These are phyloP conservation scores for Rhizophagus sp. DNA, from an alignment of 192 early-diverging fungal species.

Conservation along the genomic window DNA sequence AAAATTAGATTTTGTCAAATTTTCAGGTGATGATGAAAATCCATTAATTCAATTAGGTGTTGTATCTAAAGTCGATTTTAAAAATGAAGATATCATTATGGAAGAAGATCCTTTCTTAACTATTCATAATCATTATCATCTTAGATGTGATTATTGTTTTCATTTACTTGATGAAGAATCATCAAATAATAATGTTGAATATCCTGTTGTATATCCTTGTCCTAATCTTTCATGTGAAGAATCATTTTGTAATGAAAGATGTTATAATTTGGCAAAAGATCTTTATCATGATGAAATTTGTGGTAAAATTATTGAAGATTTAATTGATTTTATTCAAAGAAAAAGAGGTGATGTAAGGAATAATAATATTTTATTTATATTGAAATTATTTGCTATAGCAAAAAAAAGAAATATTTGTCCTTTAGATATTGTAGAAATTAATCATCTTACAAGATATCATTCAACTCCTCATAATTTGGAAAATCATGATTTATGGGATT, in stretches of 20 bases:
- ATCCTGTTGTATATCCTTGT: conserved; percentile 3
- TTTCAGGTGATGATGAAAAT: not conserved
- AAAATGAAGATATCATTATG: not conserved
- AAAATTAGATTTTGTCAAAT: not conserved
- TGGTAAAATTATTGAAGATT: conserved; percentile 10
- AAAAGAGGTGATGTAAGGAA: not conserved
- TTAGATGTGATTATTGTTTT: conserved; percentile 19
- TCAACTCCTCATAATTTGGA: not conserved
- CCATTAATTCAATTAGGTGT: conserved; percentile 3
- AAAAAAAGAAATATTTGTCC: conserved; percentile 5
- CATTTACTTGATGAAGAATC: not conserved
- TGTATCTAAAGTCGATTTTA: not conserved
- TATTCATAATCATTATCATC: conserved; percentile 12
- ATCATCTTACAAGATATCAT: conserved; percentile 8
- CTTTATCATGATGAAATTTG: conserved; percentile 19
- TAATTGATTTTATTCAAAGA: conserved; percentile 14
- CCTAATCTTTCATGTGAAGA: conserved; percentile 13
- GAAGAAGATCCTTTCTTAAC: conserved; percentile 26
- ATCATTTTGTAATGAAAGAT: conserved; percentile 12
- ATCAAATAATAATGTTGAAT: not conserved
- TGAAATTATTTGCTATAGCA: conserved; percentile 14
- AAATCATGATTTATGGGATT: conserved; percentile 13
- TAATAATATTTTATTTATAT: conserved; percentile 1
- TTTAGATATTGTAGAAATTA: conserved; percentile 20
- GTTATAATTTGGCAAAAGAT: conserved; percentile 14